Evolutionary conservation across 2,329 filamentous ascomycete genomes (phyloP).

Genomic region (Mycosphaerelloides madeirae): DNA sequence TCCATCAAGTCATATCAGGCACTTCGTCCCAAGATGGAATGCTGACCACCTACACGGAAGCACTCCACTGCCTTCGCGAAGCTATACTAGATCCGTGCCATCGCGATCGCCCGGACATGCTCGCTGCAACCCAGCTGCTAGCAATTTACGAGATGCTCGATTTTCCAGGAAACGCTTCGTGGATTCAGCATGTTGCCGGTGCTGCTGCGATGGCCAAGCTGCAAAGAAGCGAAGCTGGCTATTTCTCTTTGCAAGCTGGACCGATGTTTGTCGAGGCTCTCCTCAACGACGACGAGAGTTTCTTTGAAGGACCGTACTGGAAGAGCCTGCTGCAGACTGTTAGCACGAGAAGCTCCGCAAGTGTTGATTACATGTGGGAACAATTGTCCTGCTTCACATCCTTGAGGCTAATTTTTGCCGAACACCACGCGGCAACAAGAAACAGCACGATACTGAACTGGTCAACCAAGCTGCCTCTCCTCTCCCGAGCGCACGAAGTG

Average conservation of each 20-base stretch:
- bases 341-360: constrained; percentile 6
- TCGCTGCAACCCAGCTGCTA: no score
- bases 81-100: no score
- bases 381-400: constrained; percentile 9
- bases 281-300: constrained; percentile 9
- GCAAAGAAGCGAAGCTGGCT: neutral
- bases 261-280: constrained; percentile 16
- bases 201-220: constrained; percentile 13
- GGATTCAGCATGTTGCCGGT: constrained; percentile 12
- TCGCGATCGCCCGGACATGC: no score
- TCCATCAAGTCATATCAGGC: no score
- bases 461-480: constrained; percentile 3
- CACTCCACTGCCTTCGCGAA: no score
- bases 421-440: constrained; percentile 2
- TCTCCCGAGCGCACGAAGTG: constrained; percentile 10
- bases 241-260: constrained; percentile 3
- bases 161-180: constrained; percentile 3
- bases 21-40: no score
- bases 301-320: constrained; percentile 13
- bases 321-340: constrained; percentile 9
- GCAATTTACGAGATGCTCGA: no score
- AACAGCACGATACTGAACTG: constrained; percentile 2
- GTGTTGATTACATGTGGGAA: constrained; percentile 5
- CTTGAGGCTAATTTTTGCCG: constrained; percentile 7
- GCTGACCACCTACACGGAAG: no score